Evolutionary conservation across 257 asterid species (phyloP), one percentile per base, ranked within the genome.

Genomic region (Nicotiana sylvestris): DNA sequence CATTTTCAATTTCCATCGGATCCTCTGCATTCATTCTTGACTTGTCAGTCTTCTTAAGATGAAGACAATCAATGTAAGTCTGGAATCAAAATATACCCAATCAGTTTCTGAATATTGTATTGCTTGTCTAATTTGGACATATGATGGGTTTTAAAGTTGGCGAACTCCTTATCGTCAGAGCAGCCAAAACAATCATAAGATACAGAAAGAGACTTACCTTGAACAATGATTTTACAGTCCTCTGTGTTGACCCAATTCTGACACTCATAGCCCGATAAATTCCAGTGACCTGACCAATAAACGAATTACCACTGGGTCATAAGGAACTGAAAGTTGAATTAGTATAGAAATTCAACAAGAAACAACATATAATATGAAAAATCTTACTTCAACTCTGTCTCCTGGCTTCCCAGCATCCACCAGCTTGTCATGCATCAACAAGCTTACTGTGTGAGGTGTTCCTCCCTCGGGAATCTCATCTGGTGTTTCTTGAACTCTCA

Each of bases 391-490:
- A 80, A 94, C 98, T 86, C 98, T 90, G 87, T 94, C 99, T 76
- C 99, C 99, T 4, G 99, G 99, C 89, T 93, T 96, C 85, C 99
- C 98, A 70, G 92, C 88, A 91, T 95, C 99, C 49, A 96, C 98
- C 74, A 96, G 84, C 90, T 91, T 96, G 89, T 96, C 98, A 65
- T 96, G 98, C 99, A 96, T 91, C 91, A 96, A 86, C 91, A 96
- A 88, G 89, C 98, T 94, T 82, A 96, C 99, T 0, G 98, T 96
- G 87, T 96, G 98, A 70, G 99, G 99, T 35, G 99, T 96, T 69
- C 99, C 99, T 81, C 99, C 99, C 78, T 96, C 99, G 0, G 98
- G 99, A 78, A 96, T 96, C 83, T 96, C 98, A 88, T 96, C 97
- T 25, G 98, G 99, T 32, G 97, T 96, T 87, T 96, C 99, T 89